A percentile compares a stretch with the other conserved stretches of the same genome.
Evolutionary conservation across 225 moss, liverwort and hornwort species (phyloP).

Genomic region (Rhytidiadelphus loreus): DNA sequence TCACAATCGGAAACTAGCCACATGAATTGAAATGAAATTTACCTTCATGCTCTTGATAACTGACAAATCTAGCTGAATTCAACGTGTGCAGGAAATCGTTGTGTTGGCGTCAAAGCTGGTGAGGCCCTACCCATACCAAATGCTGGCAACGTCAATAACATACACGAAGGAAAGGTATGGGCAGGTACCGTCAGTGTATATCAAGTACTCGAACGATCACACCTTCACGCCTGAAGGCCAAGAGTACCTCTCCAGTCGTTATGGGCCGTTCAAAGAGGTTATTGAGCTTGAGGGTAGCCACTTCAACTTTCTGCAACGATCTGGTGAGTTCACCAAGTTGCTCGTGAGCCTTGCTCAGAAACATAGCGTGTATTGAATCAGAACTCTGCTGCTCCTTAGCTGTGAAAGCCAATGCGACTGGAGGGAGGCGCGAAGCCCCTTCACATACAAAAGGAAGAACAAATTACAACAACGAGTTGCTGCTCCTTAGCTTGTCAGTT

Average conservation of each 20-base stretch:
- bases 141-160: neutral
- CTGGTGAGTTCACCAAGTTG: neutral
- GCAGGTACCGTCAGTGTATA: constrained; percentile 1
- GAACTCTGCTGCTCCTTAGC: neutral
- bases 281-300: neutral
- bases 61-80: neutral
- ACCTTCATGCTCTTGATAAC: too few species aligned
- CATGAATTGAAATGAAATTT: neutral
- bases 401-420: too few species aligned
- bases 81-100: neutral
- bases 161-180: neutral
- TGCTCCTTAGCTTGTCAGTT: neutral
- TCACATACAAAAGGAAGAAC: too few species aligned
- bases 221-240: neutral
- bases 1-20: neutral
- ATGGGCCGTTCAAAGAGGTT: neutral
- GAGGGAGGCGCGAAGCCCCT: too few species aligned
- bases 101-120: neutral
- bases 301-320: constrained; percentile 1
- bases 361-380: neutral
- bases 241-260: neutral
- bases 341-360: neutral
- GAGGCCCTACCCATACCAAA: neutral
- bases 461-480: too few species aligned
- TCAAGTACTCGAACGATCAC: neutral